Evolutionary conservation across 345 rosid genomes (phyloP).

Genomic region (Draba incana): DNA sequence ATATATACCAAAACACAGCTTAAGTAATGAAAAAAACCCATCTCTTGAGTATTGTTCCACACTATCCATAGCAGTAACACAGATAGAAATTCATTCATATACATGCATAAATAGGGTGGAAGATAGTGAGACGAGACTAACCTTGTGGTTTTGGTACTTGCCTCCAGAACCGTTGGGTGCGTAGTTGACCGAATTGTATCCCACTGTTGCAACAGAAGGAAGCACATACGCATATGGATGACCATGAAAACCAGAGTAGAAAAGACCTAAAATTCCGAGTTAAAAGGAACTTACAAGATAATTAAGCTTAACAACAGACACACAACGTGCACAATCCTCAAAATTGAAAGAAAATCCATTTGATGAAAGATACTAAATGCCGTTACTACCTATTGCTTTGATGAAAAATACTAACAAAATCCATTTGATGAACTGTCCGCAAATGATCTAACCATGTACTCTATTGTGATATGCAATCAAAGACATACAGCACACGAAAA

Average conservation of each 20-base stretch:
- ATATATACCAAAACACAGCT: constrained; percentile 31
- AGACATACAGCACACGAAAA: constrained; percentile 14
- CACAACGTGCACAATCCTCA: constrained; percentile 20
- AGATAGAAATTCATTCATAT: not conserved
- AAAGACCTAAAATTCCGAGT: constrained; percentile 68
- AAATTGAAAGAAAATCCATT: not conserved
- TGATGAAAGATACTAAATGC: constrained; percentile 2
- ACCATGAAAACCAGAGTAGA: constrained; percentile 74
- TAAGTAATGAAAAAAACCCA: not conserved
- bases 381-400: constrained; percentile 2
- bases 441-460: constrained; percentile 18
- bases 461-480: constrained; percentile 23
- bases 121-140: constrained; percentile 41
- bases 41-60: not conserved
- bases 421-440: too few species aligned
- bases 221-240: constrained; percentile 61
- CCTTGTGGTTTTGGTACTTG: constrained; percentile 88
- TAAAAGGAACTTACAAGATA: constrained; percentile 49
- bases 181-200: constrained; percentile 66
- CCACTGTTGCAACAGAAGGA: constrained; percentile 82
- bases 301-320: constrained; percentile 39
- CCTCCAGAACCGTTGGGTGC: constrained; percentile 74
- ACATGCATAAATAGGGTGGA: constrained; percentile 11
- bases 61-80: constrained; percentile 5
- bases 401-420: too few species aligned